Conservation (phyloP, 495 filamentous ascomycete genomes). For the Lasiosphaeriaceae sp. region DNA sequence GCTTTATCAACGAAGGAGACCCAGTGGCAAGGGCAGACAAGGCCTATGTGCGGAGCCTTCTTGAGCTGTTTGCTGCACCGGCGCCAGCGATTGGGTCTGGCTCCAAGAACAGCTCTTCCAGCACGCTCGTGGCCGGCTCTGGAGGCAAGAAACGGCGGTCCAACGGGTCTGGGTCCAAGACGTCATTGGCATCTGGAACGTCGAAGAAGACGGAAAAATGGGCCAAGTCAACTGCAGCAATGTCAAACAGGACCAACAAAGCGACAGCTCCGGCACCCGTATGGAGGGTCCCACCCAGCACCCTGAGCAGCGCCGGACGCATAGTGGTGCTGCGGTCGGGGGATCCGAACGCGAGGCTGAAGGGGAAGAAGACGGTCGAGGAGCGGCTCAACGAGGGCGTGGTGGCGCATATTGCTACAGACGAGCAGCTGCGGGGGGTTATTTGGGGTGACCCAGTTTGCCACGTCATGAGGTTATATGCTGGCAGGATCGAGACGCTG, state of each 20-base stretch:
- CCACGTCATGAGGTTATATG: conserved; percentile 76
- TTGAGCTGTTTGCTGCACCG: conserved; percentile 64
- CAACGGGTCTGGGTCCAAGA: conserved; percentile 20
- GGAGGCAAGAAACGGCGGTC: conserved; percentile 15
- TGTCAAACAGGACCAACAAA: conserved; percentile 8
- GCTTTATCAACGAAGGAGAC: conserved; percentile 82
- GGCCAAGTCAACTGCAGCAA: conserved; percentile 11
- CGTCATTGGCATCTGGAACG: conserved; percentile 26
- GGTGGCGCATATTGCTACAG: conserved; percentile 59
- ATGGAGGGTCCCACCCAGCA: conserved; percentile 61
- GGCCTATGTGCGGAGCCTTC: conserved; percentile 63
- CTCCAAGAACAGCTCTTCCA: conserved; percentile 7
- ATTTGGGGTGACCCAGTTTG: conserved; percentile 77
- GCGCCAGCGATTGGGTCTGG: conserved; percentile 38
- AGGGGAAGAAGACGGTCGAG: conserved; percentile 36
- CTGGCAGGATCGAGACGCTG: conserved; percentile 60
- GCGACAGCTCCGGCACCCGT: conserved; percentile 19
- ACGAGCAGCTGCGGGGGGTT: conserved; percentile 59
- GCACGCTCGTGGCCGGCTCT: not conserved
- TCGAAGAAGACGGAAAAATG: conserved; percentile 23
- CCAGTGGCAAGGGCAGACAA: conserved; percentile 74
- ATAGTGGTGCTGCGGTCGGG: conserved; percentile 59
- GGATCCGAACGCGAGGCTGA: conserved; percentile 27
- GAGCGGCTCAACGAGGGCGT: conserved; percentile 46
- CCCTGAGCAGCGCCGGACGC: conserved; percentile 62